Percentiles rank a stretch among this genome's conserved stretches.
Conservation (phyloP, 441 rosid species). For the Pelargonium cotyledonis region DNA sequence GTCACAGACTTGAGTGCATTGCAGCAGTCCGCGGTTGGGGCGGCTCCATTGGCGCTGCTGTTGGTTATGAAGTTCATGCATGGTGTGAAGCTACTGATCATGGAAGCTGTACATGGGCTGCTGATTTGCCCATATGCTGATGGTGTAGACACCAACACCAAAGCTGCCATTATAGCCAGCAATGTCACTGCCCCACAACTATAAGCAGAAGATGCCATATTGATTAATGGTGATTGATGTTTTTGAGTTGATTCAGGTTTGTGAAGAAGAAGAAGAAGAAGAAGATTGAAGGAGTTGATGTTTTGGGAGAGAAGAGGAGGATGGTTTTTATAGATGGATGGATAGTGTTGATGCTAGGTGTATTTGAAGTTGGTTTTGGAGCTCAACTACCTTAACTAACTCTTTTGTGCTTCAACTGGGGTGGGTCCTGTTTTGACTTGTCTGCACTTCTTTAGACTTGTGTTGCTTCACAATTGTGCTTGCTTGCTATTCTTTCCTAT, state of each 20-base stretch:
- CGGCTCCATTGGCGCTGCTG: conserved; percentile 44
- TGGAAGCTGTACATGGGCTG: conserved; percentile 47
- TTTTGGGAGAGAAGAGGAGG: conserved; percentile 12
- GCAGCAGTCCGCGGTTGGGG: conserved; percentile 61
- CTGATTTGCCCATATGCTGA: conserved; percentile 33
- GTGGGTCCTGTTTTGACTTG: conserved; percentile 21
- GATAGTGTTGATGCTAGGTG: conserved; percentile 13
- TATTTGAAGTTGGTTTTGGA: conserved; percentile 44
- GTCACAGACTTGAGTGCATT: conserved; percentile 52
- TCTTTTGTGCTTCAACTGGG: neutral
- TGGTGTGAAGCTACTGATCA: conserved; percentile 49
- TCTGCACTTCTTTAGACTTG: too few species aligned
- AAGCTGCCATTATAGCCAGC: conserved; percentile 19
- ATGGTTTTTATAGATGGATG: conserved; percentile 32
- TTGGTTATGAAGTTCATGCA: conserved; percentile 66
- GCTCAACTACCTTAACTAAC: conserved; percentile 55
- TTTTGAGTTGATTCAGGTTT: neutral
- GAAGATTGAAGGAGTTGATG: conserved; percentile 12
- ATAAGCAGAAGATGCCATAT: neutral
- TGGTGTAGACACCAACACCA: conserved; percentile 25
- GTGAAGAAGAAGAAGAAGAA: neutral
- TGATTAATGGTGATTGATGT: neutral
- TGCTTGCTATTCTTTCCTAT: neutral
- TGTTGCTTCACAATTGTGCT: neutral
- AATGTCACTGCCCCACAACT: conserved; percentile 22